Conservation (phyloP, 1,284 basidiomycete genomes). For the Ustilago hordei region DNA sequence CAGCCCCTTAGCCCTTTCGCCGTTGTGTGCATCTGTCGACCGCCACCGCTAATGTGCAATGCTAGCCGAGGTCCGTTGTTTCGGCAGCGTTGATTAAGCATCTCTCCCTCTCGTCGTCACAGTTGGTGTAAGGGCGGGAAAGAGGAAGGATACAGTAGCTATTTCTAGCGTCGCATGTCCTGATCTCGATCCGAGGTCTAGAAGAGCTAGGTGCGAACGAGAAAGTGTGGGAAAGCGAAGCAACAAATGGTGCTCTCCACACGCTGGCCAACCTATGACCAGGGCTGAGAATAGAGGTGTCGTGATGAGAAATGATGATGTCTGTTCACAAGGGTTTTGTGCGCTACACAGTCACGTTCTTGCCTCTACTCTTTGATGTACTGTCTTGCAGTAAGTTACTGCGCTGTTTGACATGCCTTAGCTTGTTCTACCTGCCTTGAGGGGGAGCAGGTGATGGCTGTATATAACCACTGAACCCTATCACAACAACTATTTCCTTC, state of each 20-base stretch:
- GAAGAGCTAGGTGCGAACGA: background rate
- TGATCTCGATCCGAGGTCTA: slow-evolving; percentile 1
- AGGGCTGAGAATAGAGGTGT: too few species aligned
- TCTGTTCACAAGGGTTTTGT: slow-evolving; percentile 11
- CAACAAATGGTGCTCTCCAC: background rate
- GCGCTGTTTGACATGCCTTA: background rate
- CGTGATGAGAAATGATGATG: background rate
- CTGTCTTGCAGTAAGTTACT: background rate
- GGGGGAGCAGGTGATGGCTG: background rate
- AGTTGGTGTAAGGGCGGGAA: too few species aligned
- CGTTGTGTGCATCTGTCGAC: background rate
- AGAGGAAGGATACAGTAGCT: background rate
- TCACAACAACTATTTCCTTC: background rate
- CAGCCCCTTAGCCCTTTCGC: background rate
- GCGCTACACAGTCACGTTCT: background rate
- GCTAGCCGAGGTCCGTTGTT: slow-evolving; percentile 2
- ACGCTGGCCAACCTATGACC: slow-evolving; percentile 6
- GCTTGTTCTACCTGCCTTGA: background rate
- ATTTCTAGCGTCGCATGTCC: slow-evolving; percentile 20
- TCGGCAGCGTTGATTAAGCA: slow-evolving; percentile 7
- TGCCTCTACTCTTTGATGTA: background rate
- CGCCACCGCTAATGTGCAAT: slow-evolving; percentile 4
- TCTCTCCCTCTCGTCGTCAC: background rate
- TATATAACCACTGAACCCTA: background rate
- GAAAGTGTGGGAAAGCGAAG: background rate